A percentile compares a stretch with the other conserved stretches of the same genome.
Conservation (phyloP, 164 flowering plant species). For the Vitis riparia region DNA sequence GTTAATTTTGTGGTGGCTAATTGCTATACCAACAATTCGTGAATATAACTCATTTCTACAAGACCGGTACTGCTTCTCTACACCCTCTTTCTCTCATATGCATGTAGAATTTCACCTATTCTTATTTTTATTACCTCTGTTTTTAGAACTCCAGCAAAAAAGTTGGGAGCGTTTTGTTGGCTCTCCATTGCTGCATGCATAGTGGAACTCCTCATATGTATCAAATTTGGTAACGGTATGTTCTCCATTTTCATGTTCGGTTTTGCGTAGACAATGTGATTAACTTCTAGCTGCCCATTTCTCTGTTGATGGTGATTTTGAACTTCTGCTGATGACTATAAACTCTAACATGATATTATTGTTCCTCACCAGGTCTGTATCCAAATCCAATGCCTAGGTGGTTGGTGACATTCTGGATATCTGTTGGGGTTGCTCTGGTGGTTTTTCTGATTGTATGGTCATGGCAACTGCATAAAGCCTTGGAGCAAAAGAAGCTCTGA, state of each 20-base stretch:
- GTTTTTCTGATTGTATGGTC: conserved; percentile 68
- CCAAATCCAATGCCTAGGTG: conserved; percentile 82
- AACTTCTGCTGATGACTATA: no score
- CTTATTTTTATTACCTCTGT: background rate
- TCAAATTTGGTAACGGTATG: conserved; percentile 96
- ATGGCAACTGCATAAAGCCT: conserved; percentile 62
- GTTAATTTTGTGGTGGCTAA: conserved; percentile 93
- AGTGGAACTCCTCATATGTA: conserved; percentile 92
- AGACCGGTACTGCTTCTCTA: conserved; percentile 58
- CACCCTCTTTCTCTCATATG: background rate
- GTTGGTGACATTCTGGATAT: conserved; percentile 74
- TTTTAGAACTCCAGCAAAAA: conserved; percentile 43
- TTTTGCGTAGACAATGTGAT: no score
- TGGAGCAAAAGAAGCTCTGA: conserved; percentile 58
- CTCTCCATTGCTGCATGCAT: conserved; percentile 93
- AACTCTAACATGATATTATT: background rate
- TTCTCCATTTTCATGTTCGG: background rate
- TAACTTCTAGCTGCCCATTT: no score
- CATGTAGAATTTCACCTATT: no score
- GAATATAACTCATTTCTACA: conserved; percentile 94
- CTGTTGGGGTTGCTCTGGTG: conserved; percentile 44
- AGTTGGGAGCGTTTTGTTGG: conserved; percentile 97
- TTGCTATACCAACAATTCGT: conserved; percentile 93
- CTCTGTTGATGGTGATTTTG: no score
- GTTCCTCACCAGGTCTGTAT: conserved; percentile 59